Evolutionary conservation across 768 basidiomycete genomes (phyloP).

Genomic region (Boletus edulis): DNA sequence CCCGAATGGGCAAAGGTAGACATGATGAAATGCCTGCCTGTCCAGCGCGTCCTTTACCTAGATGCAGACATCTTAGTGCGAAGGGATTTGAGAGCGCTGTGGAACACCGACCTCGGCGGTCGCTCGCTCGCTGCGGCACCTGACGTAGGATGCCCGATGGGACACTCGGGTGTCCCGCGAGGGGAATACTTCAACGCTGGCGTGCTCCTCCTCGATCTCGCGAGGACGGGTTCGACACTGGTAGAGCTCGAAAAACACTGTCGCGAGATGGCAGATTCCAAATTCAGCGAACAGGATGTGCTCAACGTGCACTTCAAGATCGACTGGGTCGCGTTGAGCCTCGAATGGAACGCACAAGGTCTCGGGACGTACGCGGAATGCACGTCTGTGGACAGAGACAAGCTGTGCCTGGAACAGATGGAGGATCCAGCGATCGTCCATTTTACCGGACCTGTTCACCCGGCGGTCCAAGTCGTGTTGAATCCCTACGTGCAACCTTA

Average conservation of each 20-base stretch:
- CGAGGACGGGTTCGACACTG: slow-evolving; percentile 31
- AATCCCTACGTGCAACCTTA: slow-evolving; percentile 53
- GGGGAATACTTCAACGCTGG: slow-evolving; percentile 54
- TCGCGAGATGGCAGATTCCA: slow-evolving; percentile 27
- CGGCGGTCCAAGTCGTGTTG: slow-evolving; percentile 41
- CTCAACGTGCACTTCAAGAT: slow-evolving; percentile 46
- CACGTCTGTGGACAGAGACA: slow-evolving; percentile 34
- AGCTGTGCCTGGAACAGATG: slow-evolving; percentile 35
- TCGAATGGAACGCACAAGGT: slow-evolving; percentile 57
- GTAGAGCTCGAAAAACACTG: slow-evolving; percentile 28
- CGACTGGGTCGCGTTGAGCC: slow-evolving; percentile 40
- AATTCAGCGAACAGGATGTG: slow-evolving; percentile 48
- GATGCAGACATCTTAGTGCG: slow-evolving; percentile 53
- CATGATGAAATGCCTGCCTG: slow-evolving; percentile 42
- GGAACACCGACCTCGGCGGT: slow-evolving; percentile 44
- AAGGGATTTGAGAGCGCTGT: slow-evolving; percentile 38
- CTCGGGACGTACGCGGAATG: slow-evolving; percentile 49
- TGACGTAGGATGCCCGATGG: slow-evolving; percentile 51
- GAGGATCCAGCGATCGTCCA: slow-evolving; percentile 47
- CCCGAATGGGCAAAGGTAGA: slow-evolving; percentile 52
- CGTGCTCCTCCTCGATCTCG: slow-evolving; percentile 50
- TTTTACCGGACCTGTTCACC: slow-evolving; percentile 57
- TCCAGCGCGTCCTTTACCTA: slow-evolving; percentile 50
- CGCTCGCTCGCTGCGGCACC: slow-evolving; percentile 42
- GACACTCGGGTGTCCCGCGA: slow-evolving; percentile 35